Conservation (phyloP, 352 stramenopile species). For the Globisporangium yorkense region DNA sequence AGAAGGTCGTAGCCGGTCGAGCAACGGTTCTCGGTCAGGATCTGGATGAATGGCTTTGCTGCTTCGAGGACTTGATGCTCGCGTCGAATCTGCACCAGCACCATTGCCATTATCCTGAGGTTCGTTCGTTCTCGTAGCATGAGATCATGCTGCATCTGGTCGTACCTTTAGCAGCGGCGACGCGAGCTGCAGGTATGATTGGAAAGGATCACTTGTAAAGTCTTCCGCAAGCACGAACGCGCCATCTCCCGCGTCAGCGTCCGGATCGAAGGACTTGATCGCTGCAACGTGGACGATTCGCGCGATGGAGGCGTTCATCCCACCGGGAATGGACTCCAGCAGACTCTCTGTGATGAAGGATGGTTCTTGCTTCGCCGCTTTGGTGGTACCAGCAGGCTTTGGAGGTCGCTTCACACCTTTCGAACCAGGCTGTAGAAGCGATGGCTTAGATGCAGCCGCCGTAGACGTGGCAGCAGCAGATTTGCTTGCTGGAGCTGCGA, state of each 20-base stretch:
- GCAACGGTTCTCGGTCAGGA: conserved; percentile 36
- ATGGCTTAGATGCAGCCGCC: not conserved
- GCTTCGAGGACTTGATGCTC: conserved; percentile 47
- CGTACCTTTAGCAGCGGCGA: conserved; percentile 44
- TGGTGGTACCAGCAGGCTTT: not conserved
- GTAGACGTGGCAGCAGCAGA: no score
- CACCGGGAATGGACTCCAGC: conserved; percentile 44
- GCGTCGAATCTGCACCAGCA: conserved; percentile 30
- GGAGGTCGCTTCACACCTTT: not conserved
- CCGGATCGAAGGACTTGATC: conserved; percentile 41
- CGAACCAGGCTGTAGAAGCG: not conserved
- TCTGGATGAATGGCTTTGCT: conserved; percentile 26
- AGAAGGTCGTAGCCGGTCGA: conserved; percentile 54
- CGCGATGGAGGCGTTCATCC: conserved; percentile 38
- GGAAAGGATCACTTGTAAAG: conserved; percentile 27
- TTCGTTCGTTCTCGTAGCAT: no score
- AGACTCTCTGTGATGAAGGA: conserved; percentile 38
- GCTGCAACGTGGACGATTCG: conserved; percentile 41
- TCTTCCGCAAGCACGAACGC: conserved; percentile 31
- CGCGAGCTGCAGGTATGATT: conserved; percentile 27
- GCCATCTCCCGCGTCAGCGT: conserved; percentile 21
- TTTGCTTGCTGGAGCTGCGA: not conserved
- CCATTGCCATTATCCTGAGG: not conserved
- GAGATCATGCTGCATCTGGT: no score
- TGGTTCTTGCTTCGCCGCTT: not conserved